A percentile compares a stretch with the other conserved stretches of the same genome.
Evolutionary conservation across 345 rosid genomes (phyloP).

Genomic region (Pistacia integerrima): DNA sequence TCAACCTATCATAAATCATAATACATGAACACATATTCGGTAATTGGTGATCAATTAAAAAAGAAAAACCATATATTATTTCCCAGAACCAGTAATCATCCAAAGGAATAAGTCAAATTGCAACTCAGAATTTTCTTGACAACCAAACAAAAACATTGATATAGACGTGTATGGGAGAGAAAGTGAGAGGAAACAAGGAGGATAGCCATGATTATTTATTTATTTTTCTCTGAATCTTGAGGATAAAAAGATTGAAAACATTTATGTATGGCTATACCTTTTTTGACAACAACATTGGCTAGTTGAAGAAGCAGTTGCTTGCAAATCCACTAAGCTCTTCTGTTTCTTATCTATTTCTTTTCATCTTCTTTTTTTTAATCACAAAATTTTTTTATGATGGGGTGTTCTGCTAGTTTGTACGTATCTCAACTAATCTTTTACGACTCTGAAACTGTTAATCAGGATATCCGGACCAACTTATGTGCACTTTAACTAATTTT

Average conservation of each 20-base stretch:
- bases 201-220: constrained; percentile 5
- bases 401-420: no score
- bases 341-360: not conserved
- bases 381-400: no score
- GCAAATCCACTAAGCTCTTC: not conserved
- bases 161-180: not conserved
- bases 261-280: constrained; percentile 18
- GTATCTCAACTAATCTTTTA: no score
- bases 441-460: no score
- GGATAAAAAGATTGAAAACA: constrained; percentile 29
- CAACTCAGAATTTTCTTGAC: not conserved
- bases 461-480: no score
- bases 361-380: not conserved
- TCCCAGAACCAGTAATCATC: not conserved
- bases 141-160: constrained; percentile 17
- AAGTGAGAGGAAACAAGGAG: not conserved
- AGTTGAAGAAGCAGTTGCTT: constrained; percentile 21
- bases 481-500: no score
- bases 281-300: constrained; percentile 13
- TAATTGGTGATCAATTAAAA: no score
- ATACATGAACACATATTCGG: no score
- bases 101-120: not conserved
- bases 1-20: no score
- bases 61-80: no score
- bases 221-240: not conserved